These are phyloP conservation scores for Sorghum bicolor DNA, from an alignment of 176 grass and related monocot genomes.

Conservation along the genomic window Sorghum_bicolor_NCBIv3 NC_012870.2:64366001-64366500, in stretches of 20 bases:
- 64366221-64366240: too few species aligned
- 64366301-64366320: neutral
- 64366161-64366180: neutral
- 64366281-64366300: neutral
- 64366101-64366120: too few species aligned
- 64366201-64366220: neutral
- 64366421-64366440: conserved; percentile 2
- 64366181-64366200: too few species aligned
- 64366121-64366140: neutral
- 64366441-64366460: neutral
- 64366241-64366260: conserved; percentile 34
- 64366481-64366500: neutral
- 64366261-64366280: conserved; percentile 30
- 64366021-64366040: too few species aligned
- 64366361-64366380: conserved; percentile 71
- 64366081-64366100: neutral
- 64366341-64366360: conserved; percentile 71
- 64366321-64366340: conserved; percentile 37
- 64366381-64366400: neutral
- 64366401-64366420: neutral
- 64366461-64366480: neutral
- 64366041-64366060: neutral
- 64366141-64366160: neutral
- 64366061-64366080: neutral
- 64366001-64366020: too few species aligned